Evolutionary conservation across 2,329 filamentous ascomycete genomes (phyloP), one percentile per base, ranked within the genome.

Genomic region (Fusarium tanahbumbuense): DNA sequence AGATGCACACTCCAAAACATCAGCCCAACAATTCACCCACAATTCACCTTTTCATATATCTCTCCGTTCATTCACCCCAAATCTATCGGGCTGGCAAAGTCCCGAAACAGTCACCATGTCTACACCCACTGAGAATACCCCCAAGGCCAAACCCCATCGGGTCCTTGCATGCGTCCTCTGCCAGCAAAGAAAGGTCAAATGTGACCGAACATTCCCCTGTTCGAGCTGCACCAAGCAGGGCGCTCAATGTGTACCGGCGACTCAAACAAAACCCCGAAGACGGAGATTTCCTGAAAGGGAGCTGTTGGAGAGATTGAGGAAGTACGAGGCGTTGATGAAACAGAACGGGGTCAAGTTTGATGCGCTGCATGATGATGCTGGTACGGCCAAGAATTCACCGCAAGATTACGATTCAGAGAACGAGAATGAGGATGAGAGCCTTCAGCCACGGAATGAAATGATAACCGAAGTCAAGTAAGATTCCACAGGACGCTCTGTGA

Each of bases 131-230:
- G 20, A 25, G 13, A 52, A 37, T 9, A 13, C 45, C 0, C 9
- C 28, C 5, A 64, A 20, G 18, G 48, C 64, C n/a, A 75, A 75
- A 50, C 42, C 77, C 2, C 71, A 72, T 20, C 76, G 79, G 12
- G 74, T 82, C 6, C 73, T 82, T 6, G 79, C 83, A 2, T 92
- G 90, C 69, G 78, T 88, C 2, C 81, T 85, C 2, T 93, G 90
- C 67, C 88, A 91, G 72, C 87, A 89, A 69, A 85, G 88, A 52
- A 91, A 91, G 73, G 81, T 91, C 40, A 89, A 86, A 64, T 91
- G 89, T 76, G 84, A 90, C 71, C 86, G 87, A 61, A 83, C 79
- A 23, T 85, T 85, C 66, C 89, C 88, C 5, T 91, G 89, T 71
- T 75, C 81, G 3, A 85, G 85, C 56, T 91, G 89, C 70, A 70